Evolutionary conservation across 2,329 filamentous ascomycete genomes (phyloP).

Genomic region (Colletotrichum sp.): DNA sequence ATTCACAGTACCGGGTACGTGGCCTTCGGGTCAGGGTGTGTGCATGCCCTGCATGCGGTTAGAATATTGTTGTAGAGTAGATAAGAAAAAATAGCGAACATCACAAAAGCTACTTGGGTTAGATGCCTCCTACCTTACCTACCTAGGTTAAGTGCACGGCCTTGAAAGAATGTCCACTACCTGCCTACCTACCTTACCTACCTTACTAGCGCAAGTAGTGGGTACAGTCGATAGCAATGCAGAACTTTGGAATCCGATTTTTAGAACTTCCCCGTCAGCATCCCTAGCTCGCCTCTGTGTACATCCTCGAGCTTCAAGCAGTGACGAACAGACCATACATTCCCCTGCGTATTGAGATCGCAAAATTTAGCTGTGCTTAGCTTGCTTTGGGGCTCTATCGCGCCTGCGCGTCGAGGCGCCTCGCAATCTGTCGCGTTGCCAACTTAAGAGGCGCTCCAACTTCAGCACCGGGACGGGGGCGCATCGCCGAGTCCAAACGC

Average conservation of each 20-base stretch:
- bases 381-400: not conserved
- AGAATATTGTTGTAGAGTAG: too few relatives aligned
- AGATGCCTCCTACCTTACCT: too few relatives aligned
- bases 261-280: not conserved
- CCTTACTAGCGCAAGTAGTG: not conserved
- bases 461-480: not conserved
- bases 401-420: not conserved
- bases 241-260: not conserved
- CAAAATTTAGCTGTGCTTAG: not conserved
- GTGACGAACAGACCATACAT: not conserved
- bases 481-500: not conserved
- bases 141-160: not conserved
- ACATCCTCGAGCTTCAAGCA: not conserved
- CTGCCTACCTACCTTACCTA: too few relatives aligned
- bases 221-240: not conserved
- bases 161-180: not conserved
- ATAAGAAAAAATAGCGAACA: too few relatives aligned
- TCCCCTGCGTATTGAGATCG: not conserved
- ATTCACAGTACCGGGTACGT: not conserved
- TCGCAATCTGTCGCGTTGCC: not conserved
- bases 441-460: not conserved
- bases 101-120: too few relatives aligned
- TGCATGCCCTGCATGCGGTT: too few relatives aligned
- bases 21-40: not conserved
- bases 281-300: not conserved